Percentiles rank a stretch among this genome's conserved stretches.
phyloP scores from a whole-genome alignment of 2,329 filamentous ascomycete species.

The Colletotrichum truncatum region DNA sequence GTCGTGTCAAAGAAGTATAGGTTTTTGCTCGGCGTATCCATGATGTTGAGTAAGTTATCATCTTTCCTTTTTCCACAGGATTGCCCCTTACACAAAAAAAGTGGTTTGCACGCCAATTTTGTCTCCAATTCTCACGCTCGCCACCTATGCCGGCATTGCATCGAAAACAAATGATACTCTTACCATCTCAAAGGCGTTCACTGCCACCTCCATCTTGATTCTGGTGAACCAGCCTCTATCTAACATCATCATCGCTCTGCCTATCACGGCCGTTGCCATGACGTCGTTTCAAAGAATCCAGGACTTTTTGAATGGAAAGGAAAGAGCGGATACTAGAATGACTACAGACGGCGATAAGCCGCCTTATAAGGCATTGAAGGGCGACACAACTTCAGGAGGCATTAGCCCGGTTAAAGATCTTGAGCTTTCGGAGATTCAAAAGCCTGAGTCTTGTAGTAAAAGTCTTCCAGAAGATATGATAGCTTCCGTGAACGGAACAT shows the following conservation, averaged over 20 bases:
- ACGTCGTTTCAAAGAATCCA: constrained; percentile 38
- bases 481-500: constrained; percentile 10
- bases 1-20: constrained; percentile 34
- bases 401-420: background rate
- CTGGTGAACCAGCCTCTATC: constrained; percentile 35
- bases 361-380: too few relatives aligned
- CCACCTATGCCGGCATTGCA: constrained; percentile 31
- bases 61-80: background rate
- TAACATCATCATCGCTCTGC: constrained; percentile 34
- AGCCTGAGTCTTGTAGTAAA: background rate
- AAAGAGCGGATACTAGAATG: constrained; percentile 28
- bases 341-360: background rate
- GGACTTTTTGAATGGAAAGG: constrained; percentile 34
- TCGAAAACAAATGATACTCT: background rate
- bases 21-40: constrained; percentile 29
- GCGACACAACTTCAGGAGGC: background rate
- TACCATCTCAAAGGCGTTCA: constrained; percentile 32
- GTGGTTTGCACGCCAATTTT: constrained; percentile 32
- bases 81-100: background rate
- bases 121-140: constrained; percentile 34
- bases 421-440: background rate
- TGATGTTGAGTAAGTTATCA: constrained; percentile 27
- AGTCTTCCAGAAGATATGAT: background rate
- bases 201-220: constrained; percentile 32
- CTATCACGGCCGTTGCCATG: constrained; percentile 28